Evolutionary conservation across 176 grass and related monocot species (phyloP).

Genomic region (Triticum dicoccoides): DNA sequence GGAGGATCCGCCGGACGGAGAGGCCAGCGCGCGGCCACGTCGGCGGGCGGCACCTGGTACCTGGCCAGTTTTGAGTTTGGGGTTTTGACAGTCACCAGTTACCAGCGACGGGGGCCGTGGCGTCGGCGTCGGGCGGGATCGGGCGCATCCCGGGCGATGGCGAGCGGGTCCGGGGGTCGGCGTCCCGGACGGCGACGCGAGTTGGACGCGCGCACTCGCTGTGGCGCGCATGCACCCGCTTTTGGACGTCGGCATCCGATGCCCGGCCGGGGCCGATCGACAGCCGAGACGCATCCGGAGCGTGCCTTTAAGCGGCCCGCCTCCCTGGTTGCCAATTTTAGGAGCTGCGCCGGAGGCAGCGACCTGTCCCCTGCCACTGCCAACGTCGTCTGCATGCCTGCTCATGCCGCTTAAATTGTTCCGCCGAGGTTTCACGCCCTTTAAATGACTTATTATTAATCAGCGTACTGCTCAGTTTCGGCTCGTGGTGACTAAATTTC

Average conservation of each 20-base stretch:
- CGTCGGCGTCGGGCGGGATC: conserved; percentile 27
- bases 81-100: conserved; percentile 16
- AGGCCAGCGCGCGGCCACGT: neutral
- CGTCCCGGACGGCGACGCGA: conserved; percentile 29
- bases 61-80: neutral
- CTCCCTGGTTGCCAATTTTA: conserved; percentile 22
- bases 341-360: neutral
- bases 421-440: neutral
- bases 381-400: neutral
- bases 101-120: conserved; percentile 19
- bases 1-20: neutral
- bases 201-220: conserved; percentile 28
- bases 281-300: neutral
- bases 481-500: too few species aligned
- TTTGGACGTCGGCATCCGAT: conserved; percentile 25
- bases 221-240: conserved; percentile 26
- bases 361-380: neutral
- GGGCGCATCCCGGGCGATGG: conserved; percentile 36
- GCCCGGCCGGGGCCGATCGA: neutral
- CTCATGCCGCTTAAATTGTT: neutral
- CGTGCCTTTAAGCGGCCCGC: neutral
- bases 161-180: conserved; percentile 17
- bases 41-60: neutral
- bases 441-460: too few species aligned
- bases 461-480: too few species aligned